A percentile compares a stretch with the other conserved stretches of the same genome.
These are phyloP conservation scores for Eucalyptus regnans DNA, from an alignment of 345 rosid species.

Conservation along the genomic window DNA sequence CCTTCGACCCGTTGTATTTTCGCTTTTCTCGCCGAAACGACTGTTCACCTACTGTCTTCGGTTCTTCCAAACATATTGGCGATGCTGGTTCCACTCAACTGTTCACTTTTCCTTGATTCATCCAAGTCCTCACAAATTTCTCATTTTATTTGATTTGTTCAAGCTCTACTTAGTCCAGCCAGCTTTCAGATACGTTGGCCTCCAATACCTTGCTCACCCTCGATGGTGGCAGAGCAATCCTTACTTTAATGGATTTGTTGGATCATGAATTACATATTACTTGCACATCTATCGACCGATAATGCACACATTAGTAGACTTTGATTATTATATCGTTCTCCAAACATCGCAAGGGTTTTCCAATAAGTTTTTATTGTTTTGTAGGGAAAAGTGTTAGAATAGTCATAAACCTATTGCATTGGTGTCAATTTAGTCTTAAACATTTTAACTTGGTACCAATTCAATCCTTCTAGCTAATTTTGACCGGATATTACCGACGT, in stretches of 20 bases:
- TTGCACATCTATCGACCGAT: neutral
- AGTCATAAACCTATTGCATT: too few relatives aligned
- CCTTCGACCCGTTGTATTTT: neutral
- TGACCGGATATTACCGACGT: accelerated
- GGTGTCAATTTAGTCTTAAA: too few relatives aligned
- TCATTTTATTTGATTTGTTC: neutral
- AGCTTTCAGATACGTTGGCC: neutral
- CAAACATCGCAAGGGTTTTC: too few relatives aligned
- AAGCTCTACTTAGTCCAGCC: neutral
- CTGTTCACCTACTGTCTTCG: neutral
- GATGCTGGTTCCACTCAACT: neutral
- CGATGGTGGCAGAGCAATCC: neutral
- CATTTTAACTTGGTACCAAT: too few relatives aligned
- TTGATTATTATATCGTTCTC: too few relatives aligned
- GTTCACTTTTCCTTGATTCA: neutral
- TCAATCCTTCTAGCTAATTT: too few relatives aligned
- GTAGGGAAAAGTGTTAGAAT: too few relatives aligned
- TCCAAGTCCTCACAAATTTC: neutral
- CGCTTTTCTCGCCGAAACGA: neutral
- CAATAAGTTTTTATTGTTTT: too few relatives aligned
- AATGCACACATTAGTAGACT: neutral
- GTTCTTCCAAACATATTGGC: neutral
- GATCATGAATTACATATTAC: neutral
- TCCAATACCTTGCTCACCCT: neutral
- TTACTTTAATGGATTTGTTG: neutral